phyloP scores from a whole-genome alignment of 106 monocot genomes.

The Apostasia shenzhenica region DNA sequence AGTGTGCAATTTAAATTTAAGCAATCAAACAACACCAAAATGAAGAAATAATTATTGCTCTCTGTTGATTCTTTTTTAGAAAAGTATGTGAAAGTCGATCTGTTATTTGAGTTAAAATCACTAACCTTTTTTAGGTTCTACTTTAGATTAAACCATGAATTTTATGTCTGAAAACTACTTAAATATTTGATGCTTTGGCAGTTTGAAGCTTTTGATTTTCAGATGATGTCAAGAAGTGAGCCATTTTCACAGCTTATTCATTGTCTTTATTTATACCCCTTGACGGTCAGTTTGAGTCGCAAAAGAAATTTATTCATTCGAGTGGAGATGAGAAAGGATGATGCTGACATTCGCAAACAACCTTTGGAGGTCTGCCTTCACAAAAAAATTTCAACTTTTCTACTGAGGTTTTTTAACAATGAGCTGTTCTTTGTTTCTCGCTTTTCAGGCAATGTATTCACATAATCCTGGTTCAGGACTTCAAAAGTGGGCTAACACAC shows the following conservation, averaged over 20 bases:
- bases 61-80: too few relatives aligned
- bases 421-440: constrained; percentile 1
- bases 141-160: neutral
- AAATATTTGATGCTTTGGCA: constrained; percentile 34
- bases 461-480: constrained; percentile 46
- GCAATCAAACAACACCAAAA: too few relatives aligned
- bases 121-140: neutral
- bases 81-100: too few relatives aligned
- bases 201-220: constrained; percentile 94
- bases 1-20: too few relatives aligned
- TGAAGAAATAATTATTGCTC: too few relatives aligned
- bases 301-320: constrained; percentile 92
- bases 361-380: constrained; percentile 67
- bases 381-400: neutral
- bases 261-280: constrained; percentile 83
- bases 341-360: constrained; percentile 63
- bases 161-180: neutral
- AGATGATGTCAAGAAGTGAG: constrained; percentile 78
- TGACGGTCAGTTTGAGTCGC: constrained; percentile 83
- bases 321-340: constrained; percentile 91
- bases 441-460: constrained; percentile 57
- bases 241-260: constrained; percentile 89
- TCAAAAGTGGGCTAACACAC: constrained; percentile 87
- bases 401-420: too few relatives aligned
- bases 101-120: neutral